phyloP scores from a whole-genome alignment of 257 asterid species.

The Misopates orontium region DNA sequence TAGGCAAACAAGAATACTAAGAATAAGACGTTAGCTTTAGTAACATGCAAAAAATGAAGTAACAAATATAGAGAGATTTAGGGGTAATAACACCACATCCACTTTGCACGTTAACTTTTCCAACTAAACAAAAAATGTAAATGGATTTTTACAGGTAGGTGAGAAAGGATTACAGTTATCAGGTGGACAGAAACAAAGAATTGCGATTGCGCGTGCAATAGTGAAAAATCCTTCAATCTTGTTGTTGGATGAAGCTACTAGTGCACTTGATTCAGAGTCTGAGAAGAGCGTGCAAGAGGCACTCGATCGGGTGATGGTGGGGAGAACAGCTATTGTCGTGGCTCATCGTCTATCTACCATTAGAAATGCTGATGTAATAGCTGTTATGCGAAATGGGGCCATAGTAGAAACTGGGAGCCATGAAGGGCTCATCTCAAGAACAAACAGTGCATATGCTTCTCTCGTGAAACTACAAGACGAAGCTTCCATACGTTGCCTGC shows the following conservation, averaged over 20 bases:
- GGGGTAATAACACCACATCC: too few relatives aligned
- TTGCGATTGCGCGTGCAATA: slow-evolving; percentile 87
- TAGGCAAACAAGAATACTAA: too few relatives aligned
- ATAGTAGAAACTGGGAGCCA: slow-evolving; percentile 55
- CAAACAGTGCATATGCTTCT: too few relatives aligned
- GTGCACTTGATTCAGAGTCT: slow-evolving; percentile 97
- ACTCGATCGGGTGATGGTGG: slow-evolving; percentile 60
- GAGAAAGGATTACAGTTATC: slow-evolving; percentile 96
- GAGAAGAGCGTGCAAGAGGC: slow-evolving; percentile 86
- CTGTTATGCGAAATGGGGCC: slow-evolving; percentile 46
- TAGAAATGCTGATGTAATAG: slow-evolving; percentile 55
- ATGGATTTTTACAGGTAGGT: slow-evolving; percentile 63
- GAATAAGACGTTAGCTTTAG: too few relatives aligned
- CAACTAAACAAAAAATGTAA: too few relatives aligned
- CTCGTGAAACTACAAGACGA: too few relatives aligned
- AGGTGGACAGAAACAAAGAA: slow-evolving; percentile 96
- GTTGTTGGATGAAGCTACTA: slow-evolving; percentile 92
- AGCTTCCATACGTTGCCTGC: too few relatives aligned
- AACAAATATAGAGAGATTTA: too few relatives aligned
- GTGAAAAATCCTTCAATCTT: slow-evolving; percentile 88
- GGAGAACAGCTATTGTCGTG: slow-evolving; percentile 54
- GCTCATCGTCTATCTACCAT: slow-evolving; percentile 64
- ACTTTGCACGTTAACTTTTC: too few relatives aligned
- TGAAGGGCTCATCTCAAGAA: slow-evolving; percentile 37
- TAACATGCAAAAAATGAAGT: too few relatives aligned